These are phyloP conservation scores for Ganoderma boninense DNA, from an alignment of 1,284 basidiomycete genomes.

Conservation along the genomic window DNA sequence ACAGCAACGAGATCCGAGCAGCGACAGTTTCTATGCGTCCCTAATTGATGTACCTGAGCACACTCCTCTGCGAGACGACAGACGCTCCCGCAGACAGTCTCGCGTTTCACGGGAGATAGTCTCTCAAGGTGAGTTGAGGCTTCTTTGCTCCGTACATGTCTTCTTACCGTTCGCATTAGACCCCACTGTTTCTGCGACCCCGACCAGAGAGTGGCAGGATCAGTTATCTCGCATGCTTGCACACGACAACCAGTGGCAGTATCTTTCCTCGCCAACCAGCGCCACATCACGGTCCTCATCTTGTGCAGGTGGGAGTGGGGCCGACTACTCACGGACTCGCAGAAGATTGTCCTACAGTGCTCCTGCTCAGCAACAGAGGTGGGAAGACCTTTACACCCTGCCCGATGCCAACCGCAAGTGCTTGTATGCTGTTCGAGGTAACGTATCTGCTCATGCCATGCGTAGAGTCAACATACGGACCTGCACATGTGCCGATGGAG, in stretches of 20 bases:
- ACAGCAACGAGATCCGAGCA: conserved; percentile 54
- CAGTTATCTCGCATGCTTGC: conserved; percentile 65
- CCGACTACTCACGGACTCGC: conserved; percentile 28
- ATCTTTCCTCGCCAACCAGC: conserved; percentile 24
- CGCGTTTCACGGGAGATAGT: conserved; percentile 80
- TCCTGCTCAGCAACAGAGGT: conserved; percentile 24
- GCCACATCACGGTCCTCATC: conserved; percentile 30
- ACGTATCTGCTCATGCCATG: neutral
- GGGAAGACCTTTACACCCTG: conserved; percentile 37
- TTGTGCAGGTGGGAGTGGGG: conserved; percentile 13
- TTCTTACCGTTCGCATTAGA: conserved; percentile 47
- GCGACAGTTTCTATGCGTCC: conserved; percentile 77
- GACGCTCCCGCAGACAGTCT: conserved; percentile 76
- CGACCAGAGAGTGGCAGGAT: conserved; percentile 82
- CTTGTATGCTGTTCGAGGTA: neutral
- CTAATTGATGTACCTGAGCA: conserved; percentile 68
- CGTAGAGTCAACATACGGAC: conserved; percentile 31
- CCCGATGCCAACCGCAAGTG: conserved; percentile 26
- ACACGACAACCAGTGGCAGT: conserved; percentile 21
- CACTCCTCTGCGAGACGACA: conserved; percentile 57
- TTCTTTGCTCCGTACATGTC: neutral
- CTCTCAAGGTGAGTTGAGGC: conserved; percentile 61
- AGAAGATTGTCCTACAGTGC: conserved; percentile 34
- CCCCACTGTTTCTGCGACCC: conserved; percentile 64
- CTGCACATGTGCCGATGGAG: conserved; percentile 43